These are phyloP conservation scores for Leishmania aethiopica DNA, from an alignment of 208 protist species.

Conservation along the genomic window DNA sequence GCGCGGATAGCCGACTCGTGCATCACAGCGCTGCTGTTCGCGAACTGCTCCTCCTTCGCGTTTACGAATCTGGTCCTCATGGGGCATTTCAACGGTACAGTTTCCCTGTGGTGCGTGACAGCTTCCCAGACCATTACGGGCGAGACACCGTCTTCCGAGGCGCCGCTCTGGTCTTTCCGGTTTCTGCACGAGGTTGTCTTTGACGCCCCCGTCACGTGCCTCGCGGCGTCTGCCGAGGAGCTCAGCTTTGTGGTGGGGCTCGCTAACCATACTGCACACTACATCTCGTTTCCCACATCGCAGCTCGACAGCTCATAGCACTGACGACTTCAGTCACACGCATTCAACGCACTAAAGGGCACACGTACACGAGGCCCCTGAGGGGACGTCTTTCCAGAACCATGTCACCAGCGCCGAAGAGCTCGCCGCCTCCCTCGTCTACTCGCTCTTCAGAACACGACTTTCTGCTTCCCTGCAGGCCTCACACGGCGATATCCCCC, in stretches of 20 bases:
- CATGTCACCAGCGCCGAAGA: not conserved
- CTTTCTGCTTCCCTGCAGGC: not conserved
- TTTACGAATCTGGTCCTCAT: slow-evolving; percentile 26
- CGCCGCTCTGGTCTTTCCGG: slow-evolving; percentile 32
- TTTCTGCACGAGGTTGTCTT: slow-evolving; percentile 30
- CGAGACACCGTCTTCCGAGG: slow-evolving; percentile 1
- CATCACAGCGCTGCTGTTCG: slow-evolving; percentile 26
- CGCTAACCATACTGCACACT: slow-evolving; percentile 21
- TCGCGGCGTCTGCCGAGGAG: slow-evolving; percentile 14
- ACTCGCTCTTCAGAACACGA: not conserved
- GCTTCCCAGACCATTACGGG: slow-evolving; percentile 23
- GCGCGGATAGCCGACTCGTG: slow-evolving; percentile 16
- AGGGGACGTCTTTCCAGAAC: not conserved
- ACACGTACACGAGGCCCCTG: not conserved
- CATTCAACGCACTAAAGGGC: not conserved
- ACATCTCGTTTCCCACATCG: slow-evolving; percentile 15
- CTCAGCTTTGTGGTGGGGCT: slow-evolving; percentile 26
- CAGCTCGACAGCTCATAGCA: slow-evolving; percentile 15
- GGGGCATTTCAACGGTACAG: slow-evolving; percentile 29
- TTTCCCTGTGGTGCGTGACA: slow-evolving; percentile 30
- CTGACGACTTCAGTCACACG: not conserved
- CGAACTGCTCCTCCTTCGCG: slow-evolving; percentile 30
- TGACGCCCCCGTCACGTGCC: slow-evolving; percentile 24
- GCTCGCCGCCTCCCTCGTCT: not conserved
- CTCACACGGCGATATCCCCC: not conserved